Conservation (phyloP, 1,139 yeast genomes). For the Taphrina confusa region DNA sequence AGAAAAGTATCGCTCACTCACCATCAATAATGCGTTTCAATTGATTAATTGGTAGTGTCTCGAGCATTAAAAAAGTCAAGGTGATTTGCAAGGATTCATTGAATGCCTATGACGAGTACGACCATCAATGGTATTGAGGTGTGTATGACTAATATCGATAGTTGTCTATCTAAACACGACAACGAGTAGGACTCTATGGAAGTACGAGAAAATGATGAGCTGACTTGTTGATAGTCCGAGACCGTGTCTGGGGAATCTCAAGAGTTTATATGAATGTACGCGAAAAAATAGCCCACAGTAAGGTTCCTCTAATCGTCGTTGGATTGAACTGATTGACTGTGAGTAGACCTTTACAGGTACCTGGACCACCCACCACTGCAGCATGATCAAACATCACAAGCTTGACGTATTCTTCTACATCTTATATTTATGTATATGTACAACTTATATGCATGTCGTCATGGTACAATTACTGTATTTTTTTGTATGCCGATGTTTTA, state of each 20-base stretch:
- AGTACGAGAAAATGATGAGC: too few species aligned
- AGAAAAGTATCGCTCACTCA: slow-evolving; percentile 21
- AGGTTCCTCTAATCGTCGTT: background rate
- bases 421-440: background rate
- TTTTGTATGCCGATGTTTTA: background rate
- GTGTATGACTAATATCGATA: slow-evolving; percentile 16
- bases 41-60: slow-evolving; percentile 9
- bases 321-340: background rate
- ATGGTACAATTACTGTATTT: background rate
- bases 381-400: background rate
- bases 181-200: background rate
- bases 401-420: too few species aligned
- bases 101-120: slow-evolving; percentile 23
- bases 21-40: background rate
- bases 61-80: slow-evolving; percentile 31
- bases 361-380: slow-evolving; percentile 3
- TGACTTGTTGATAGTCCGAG: slow-evolving; percentile 13
- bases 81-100: slow-evolving; percentile 19
- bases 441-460: background rate
- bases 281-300: slow-evolving; percentile 22
- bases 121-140: too few species aligned
- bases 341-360: slow-evolving; percentile 20
- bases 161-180: slow-evolving; percentile 12
- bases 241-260: slow-evolving; percentile 18
- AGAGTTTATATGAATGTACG: slow-evolving; percentile 26